Percentiles rank a stretch among this genome's conserved stretches.
These are phyloP conservation scores for Cytospora piceae DNA, from an alignment of 2,329 filamentous ascomycete genomes.

Conservation along the genomic window DNA sequence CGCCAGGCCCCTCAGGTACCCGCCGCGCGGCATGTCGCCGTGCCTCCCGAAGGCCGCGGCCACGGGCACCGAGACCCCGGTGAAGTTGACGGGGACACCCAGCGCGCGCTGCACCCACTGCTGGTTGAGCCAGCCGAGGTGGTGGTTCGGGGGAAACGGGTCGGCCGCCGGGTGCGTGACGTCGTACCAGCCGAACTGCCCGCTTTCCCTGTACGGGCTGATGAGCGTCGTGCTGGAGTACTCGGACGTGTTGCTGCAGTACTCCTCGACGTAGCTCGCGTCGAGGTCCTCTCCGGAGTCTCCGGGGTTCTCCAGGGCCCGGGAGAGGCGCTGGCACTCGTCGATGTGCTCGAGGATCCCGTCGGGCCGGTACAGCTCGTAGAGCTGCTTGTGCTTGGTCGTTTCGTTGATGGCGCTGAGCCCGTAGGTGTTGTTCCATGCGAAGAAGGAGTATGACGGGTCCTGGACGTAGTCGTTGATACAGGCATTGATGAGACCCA, in stretches of 20 bases:
- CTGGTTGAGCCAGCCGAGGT: constrained; percentile 60
- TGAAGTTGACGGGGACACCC: constrained; percentile 63
- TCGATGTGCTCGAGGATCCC: constrained; percentile 56
- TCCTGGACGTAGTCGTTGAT: constrained; percentile 20
- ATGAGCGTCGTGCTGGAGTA: background rate
- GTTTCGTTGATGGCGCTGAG: constrained; percentile 54
- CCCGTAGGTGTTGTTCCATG: constrained; percentile 51
- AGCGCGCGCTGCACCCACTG: constrained; percentile 57
- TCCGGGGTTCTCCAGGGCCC: constrained; percentile 36
- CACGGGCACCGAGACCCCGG: constrained; percentile 46
- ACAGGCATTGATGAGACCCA: constrained; percentile 29
- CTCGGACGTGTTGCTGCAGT: constrained; percentile 17
- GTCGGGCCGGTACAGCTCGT: constrained; percentile 47
- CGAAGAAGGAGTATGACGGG: constrained; percentile 23
- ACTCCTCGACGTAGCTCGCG: constrained; percentile 21
- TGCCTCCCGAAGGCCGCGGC: constrained; percentile 45
- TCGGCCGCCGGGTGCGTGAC: constrained; percentile 55
- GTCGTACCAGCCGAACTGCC: constrained; percentile 57
- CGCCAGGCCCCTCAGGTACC: constrained; percentile 46
- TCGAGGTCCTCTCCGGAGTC: constrained; percentile 44
- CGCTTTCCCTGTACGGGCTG: constrained; percentile 9
- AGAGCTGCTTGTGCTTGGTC: constrained; percentile 48
- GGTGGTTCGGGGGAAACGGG: constrained; percentile 57
- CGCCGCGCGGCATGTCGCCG: constrained; percentile 38
- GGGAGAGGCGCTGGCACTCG: constrained; percentile 48